phyloP scores from a whole-genome alignment of 306 rosid genomes.

The Corylus avellana region DNA sequence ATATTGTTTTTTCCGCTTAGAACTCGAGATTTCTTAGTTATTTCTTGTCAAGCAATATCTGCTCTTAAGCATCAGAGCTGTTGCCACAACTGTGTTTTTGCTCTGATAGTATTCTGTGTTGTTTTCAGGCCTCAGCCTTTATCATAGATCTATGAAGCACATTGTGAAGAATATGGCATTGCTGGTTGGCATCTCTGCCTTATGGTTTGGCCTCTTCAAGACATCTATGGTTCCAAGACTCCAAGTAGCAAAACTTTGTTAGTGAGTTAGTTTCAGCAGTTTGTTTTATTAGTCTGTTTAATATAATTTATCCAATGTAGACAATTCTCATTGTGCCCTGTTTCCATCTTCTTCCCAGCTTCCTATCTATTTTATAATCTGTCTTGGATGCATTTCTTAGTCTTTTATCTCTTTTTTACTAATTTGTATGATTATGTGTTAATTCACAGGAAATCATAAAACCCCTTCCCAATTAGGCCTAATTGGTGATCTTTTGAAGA shows the following conservation, averaged over 20 bases:
- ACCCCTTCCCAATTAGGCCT: too few species aligned
- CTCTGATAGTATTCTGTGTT: too few species aligned
- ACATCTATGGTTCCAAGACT: slow-evolving; percentile 30
- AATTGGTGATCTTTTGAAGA: slow-evolving; percentile 43
- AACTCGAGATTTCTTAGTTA: not conserved
- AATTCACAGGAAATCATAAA: not conserved
- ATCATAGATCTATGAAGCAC: too few species aligned
- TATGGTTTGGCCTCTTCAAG: not conserved
- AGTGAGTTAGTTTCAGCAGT: slow-evolving; percentile 37
- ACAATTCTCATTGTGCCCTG: not conserved
- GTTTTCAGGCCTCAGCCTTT: too few species aligned
- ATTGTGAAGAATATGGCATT: not conserved
- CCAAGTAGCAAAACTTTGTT: slow-evolving; percentile 37
- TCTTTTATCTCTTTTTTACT: slow-evolving; percentile 18
- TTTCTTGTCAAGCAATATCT: not conserved
- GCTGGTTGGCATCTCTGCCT: not conserved
- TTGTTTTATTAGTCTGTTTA: not conserved
- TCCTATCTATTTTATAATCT: slow-evolving; percentile 45
- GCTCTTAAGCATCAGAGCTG: not conserved
- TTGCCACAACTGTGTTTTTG: not conserved
- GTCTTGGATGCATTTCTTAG: slow-evolving; percentile 42
- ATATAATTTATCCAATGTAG: not conserved
- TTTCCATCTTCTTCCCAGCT: slow-evolving; percentile 31
- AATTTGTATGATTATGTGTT: not conserved
- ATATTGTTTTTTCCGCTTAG: too few species aligned